Base-by-base conservation (phyloP, 768 basidiomycete species). In the Mycena kentingensis region DNA sequence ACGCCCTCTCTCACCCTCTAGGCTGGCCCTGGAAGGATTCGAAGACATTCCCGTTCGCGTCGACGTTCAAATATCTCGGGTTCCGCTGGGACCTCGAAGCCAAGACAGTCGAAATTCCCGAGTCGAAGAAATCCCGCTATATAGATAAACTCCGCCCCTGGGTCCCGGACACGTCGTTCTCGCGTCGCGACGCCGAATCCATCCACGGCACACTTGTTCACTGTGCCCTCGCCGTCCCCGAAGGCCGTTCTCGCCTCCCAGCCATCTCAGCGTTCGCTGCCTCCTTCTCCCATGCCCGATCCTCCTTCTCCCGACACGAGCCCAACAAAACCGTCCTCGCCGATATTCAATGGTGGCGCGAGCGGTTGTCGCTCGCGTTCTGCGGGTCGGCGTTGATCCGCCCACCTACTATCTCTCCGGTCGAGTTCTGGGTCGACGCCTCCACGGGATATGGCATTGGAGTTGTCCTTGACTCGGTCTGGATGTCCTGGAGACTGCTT, bases 401-500 rank as follows among this genome's bases (percentile, higher is more conserved):
- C 4, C 63, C 65, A 12, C 63, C 54, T 11, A 19, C 21, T 22
- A 39, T 39, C 37, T 39, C 37, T 8, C 10, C 37, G 8, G 19
- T 39, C 18, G 8, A 8, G 15, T 39, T 70, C 21, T 73, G 63
- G 49, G 70, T 74, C 0, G 72, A 75, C 49, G 70, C 74, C 0
- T 74, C 70, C 0, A 72, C 72, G 1, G 57, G 55, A 3, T 74
- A 64, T 63, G 73, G 73, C 3, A 68, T 73, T 12, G 73, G 74
- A 2, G 39, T 77, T 4, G 42, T 68, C 3, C 19, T 69, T 8
- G 54, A 66, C 16, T 50, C 54, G 7, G 46, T 38, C 0, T 77
- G 72, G 73, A 58, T 70, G 0, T 67, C 72, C 0, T 76, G 70
- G 73, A 37, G 60, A 10, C 63, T 76, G 5, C 35, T 22, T 21